Base-by-base conservation (phyloP, 805 yeast species). In the Kodamaea sagamina region DNA sequence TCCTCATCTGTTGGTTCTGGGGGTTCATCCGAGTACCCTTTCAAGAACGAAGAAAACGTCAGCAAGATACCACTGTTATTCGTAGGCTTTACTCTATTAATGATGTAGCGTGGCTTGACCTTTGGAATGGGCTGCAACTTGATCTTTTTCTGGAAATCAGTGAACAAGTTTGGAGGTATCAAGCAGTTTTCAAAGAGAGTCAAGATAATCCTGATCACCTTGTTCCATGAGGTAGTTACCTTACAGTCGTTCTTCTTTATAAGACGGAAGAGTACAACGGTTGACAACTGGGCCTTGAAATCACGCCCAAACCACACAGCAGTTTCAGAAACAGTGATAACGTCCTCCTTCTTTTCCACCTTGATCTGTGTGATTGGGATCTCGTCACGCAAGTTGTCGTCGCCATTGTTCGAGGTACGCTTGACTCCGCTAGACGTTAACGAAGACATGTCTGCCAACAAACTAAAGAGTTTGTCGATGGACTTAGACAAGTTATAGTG, bases 1-100 rank as follows among this genome's bases (percentile, higher is more conserved):
- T 92, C 97, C 56, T 88, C 96, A 44, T 87, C 95, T 1, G 95
- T 79, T 9, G 99, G 99, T 61, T 92, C 98, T 0, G 85, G 83
- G 3, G 86, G 81, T 42, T 88, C 95, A 55, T 89, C 97, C 1
- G 84, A 72, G 45, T 83, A 78, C 13, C 97, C 93, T 49, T 93
- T 87, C 63, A 93, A 76, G 26, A 89, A 92, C 0, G 96, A 88
- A 1, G 97, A 89, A 54, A 93, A 83, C 0, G 98, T 86, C 0
- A 96, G 86, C 43, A 93, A 78, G n/a, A 93, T 58, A 2, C 98
- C 89, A 8, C 74, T 73, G 25, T 83, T 95, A 53, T 81, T 86
- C 27, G 81, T 77, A 1, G 84, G 82, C 38, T 80, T 80, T 1
- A 78, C 67, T 54, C 83, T 76, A 27, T 79, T 80, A 32, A 88